These are phyloP conservation scores for Paratinospora sagittata DNA, from an alignment of 164 flowering plant genomes.

Conservation along the genomic window DNA sequence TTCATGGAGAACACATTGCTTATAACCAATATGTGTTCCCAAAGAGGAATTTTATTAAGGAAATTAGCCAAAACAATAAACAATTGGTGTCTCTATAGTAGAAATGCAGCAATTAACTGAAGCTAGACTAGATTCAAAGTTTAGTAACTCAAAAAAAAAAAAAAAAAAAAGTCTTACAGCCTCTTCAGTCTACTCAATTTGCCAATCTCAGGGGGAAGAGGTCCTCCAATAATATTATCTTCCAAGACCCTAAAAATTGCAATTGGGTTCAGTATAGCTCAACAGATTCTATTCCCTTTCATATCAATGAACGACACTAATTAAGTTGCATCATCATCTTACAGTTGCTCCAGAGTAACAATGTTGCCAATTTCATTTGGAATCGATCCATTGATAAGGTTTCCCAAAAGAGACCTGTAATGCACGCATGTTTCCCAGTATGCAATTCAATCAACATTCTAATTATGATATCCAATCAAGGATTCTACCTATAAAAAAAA, in stretches of 20 bases:
- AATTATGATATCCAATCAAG: neutral
- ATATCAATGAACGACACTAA: neutral
- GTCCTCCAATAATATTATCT: slow-evolving; percentile 23
- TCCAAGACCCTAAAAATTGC: slow-evolving; percentile 21
- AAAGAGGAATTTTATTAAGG: neutral
- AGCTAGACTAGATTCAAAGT: neutral
- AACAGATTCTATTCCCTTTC: neutral
- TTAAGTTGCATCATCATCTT: neutral
- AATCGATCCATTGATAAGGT: slow-evolving; percentile 45
- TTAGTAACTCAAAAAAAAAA: neutral
- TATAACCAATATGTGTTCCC: neutral
- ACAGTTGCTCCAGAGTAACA: slow-evolving; percentile 20
- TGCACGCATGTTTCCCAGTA: neutral
- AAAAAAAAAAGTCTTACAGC: slow-evolving; percentile 18
- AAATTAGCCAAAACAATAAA: neutral
- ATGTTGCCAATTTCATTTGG: slow-evolving; percentile 25
- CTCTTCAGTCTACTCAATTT: slow-evolving; percentile 16
- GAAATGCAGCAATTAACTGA: neutral
- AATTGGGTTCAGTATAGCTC: neutral
- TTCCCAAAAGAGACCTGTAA: slow-evolving; percentile 57
- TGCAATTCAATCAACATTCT: neutral
- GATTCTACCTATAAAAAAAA: neutral
- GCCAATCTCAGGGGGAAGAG: slow-evolving; percentile 27
- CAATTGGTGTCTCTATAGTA: neutral
- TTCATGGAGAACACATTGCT: neutral